Evolutionary conservation across 106 monocot genomes (phyloP).

Genomic region (Dendrobium nobile): DNA sequence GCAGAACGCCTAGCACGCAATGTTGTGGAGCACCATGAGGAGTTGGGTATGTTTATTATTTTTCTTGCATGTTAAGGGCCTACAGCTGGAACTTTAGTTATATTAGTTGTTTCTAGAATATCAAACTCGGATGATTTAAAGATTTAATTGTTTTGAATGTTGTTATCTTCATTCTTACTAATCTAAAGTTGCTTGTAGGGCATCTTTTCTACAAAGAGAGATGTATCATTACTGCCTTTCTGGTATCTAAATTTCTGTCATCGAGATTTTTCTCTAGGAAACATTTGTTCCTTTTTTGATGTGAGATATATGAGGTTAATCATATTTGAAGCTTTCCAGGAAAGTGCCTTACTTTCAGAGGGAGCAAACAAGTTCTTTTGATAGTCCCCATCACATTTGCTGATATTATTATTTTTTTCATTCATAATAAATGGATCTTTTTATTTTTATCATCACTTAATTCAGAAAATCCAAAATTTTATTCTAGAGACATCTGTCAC

Average conservation of each 20-base stretch:
- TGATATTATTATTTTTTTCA: neutral
- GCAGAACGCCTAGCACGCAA: constrained; percentile 76
- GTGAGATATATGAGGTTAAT: neutral
- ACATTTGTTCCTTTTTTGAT: neutral
- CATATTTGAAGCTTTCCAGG: neutral
- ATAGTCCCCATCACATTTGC: neutral
- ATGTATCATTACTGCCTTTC: neutral
- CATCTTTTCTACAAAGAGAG: neutral
- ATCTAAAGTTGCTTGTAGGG: too few species aligned
- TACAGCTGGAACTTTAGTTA: neutral
- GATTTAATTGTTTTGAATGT: neutral
- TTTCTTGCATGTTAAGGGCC: constrained; percentile 3
- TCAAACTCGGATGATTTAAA: neutral
- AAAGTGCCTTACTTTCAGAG: neutral
- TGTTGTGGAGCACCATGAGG: constrained; percentile 99
- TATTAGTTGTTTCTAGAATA: neutral
- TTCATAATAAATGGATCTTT: neutral
- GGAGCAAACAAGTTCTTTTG: neutral
- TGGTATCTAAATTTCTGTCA: neutral
- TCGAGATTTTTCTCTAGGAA: neutral
- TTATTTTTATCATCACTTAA: neutral
- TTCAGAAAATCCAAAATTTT: neutral
- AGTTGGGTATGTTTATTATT: constrained; percentile 68
- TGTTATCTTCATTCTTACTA: neutral
- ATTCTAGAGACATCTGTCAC: neutral